Evolutionary conservation across 1,139 yeast genomes (phyloP), one percentile per base, ranked within the genome.

Genomic region (Lodderomyces margitis): DNA sequence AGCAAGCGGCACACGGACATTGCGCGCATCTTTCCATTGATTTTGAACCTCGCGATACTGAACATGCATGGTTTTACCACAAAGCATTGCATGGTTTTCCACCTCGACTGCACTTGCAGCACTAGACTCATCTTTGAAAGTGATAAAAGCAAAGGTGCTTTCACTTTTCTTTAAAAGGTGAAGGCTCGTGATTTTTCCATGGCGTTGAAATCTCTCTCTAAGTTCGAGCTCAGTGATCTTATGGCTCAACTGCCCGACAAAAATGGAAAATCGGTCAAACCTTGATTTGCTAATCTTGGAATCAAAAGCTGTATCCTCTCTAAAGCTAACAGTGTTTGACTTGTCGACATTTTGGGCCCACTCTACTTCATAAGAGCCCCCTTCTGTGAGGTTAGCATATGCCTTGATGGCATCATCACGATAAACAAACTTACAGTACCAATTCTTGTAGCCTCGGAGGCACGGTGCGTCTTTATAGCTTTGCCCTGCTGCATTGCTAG

Each of bases 341-440:
- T 45, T 49, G 41, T 80, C 87, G 37, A 86, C 71, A 56, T 88
- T 88, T 62, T 86, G 91, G 0, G 94, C 88, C 96, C 96, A 87
- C 53, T 84, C 88, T 32, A 83, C 86, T 30, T 66, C 63, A 73
- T 80, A 81, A 20, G 63, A 59, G 2, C 70, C 62, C 27, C 76
- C 71, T 28, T 77, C 71, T 46, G 84, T 75, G 46, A 86, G 70
- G 52, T 73, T 76, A 1, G 94, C 91, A 68, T 80, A 89, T 0
- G 96, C 95, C 53, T 83, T 74, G 39, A 88, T 87, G 2, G 97
- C 97, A 61, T 91, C 97, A 58, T 87, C 95, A 38, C 97, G 78
- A 56, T 78, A 88, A 1, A 80, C 88, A 65, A 82, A 89, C 54
- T 87, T 85, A 47, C 85, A 78, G 56, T 83, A 87, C 95, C 96